Conservation (phyloP, 1,284 basidiomycete species). For the Cutaneotrichosporon cutaneum region DNA sequence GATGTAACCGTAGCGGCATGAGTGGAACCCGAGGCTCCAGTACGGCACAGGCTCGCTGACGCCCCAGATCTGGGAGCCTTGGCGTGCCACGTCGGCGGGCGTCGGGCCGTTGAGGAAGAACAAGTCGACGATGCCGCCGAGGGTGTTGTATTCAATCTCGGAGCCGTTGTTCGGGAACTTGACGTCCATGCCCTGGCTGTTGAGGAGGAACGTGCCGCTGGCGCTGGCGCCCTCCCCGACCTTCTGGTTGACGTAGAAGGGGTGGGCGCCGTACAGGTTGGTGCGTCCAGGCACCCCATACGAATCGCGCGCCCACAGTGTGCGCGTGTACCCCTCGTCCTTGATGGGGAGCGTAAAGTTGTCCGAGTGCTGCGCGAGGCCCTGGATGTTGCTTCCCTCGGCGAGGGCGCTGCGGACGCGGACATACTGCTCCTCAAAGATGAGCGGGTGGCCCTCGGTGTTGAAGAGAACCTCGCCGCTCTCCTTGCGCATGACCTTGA, state of each 20-base stretch:
- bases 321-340: constrained; percentile 45
- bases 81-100: constrained; percentile 19
- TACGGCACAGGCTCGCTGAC: constrained; percentile 32
- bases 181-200: constrained; percentile 42
- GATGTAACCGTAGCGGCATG: constrained; percentile 39
- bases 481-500: constrained; percentile 66
- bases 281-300: constrained; percentile 24
- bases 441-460: constrained; percentile 61
- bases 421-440: constrained; percentile 80
- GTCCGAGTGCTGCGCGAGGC: constrained; percentile 62
- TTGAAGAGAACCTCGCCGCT: constrained; percentile 66
- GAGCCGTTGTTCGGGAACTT: constrained; percentile 28
- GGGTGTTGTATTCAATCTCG: constrained; percentile 30
- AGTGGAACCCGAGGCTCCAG: constrained; percentile 29
- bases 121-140: constrained; percentile 40
- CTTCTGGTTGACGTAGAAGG: constrained; percentile 31
- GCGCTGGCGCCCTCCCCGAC: constrained; percentile 20
- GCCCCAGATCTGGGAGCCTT: constrained; percentile 31
- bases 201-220: constrained; percentile 54
- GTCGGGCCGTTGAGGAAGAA: constrained; percentile 31
- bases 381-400: constrained; percentile 67
- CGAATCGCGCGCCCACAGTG: constrained; percentile 36
- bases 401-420: constrained; percentile 56
- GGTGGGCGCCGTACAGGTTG: constrained; percentile 39
- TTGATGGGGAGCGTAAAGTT: constrained; percentile 56